These are phyloP conservation scores for Oryza nivara DNA, from an alignment of 176 grass and related monocot species.

Conservation along the genomic window DNA sequence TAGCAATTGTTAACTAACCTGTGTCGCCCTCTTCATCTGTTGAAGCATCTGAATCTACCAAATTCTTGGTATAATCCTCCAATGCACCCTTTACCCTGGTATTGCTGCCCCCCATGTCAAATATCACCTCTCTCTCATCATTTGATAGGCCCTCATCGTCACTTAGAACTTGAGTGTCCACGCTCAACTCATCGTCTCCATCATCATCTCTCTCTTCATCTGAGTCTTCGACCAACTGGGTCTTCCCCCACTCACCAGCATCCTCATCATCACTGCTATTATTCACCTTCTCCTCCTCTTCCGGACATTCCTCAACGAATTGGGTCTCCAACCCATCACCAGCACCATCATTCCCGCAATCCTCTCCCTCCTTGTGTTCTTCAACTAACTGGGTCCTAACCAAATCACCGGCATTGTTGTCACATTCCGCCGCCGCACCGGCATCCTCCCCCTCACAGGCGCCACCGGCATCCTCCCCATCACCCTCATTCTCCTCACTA, in stretches of 20 bases:
- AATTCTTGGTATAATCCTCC: not conserved
- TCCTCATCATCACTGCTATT: not conserved
- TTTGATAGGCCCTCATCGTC: conserved; percentile 23
- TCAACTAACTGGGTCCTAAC: conserved; percentile 33
- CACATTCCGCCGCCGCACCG: not conserved
- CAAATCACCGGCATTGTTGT: not conserved
- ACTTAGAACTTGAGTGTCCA: conserved; percentile 36
- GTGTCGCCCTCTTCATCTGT: conserved; percentile 51
- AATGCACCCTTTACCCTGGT: not conserved
- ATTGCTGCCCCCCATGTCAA: not conserved
- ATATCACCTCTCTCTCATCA: conserved; percentile 13
- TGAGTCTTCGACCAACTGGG: conserved; percentile 46
- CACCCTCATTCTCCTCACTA: not conserved
- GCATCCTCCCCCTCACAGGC: too few relatives aligned
- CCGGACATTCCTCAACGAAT: conserved; percentile 30
- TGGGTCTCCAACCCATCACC: conserved; percentile 23
- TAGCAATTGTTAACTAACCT: conserved; percentile 44
- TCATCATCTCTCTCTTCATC: conserved; percentile 39
- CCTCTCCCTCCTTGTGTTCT: conserved; percentile 18
- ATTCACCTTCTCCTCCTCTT: conserved; percentile 1
- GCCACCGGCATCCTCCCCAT: not conserved
- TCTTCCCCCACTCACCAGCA: conserved; percentile 29
- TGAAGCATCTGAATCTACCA: conserved; percentile 56
- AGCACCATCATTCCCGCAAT: not conserved
- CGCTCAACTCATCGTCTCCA: conserved; percentile 12